These are phyloP conservation scores for Basidiobolus meristosporus DNA, from an alignment of 371 early-diverging fungal species.

Conservation along the genomic window DNA sequence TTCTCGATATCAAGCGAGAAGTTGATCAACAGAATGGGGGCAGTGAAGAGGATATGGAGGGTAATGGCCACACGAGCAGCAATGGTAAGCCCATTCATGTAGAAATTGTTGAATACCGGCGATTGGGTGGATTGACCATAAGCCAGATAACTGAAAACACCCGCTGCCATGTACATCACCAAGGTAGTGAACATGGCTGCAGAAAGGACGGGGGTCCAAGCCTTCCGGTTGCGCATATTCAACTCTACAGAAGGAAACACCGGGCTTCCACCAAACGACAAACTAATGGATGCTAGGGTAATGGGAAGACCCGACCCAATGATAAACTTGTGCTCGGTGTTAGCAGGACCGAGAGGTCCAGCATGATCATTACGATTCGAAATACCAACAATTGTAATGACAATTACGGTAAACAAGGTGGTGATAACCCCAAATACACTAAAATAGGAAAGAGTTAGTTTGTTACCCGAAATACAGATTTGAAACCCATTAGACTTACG, in stretches of 20 bases:
- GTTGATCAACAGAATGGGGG: conserved; percentile 41
- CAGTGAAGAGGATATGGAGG: conserved; percentile 60
- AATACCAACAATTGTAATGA: too few species aligned
- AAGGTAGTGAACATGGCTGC: conserved; percentile 49
- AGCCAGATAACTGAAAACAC: conserved; percentile 56
- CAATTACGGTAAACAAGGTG: too few species aligned
- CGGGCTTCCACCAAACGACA: conserved; percentile 63
- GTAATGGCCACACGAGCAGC: conserved; percentile 56
- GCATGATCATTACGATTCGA: too few species aligned
- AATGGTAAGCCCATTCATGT: conserved; percentile 30
- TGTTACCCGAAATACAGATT: too few species aligned
- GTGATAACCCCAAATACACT: too few species aligned
- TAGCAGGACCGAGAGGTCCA: conserved; percentile 6
- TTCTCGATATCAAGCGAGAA: too few species aligned
- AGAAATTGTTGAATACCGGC: conserved; percentile 57
- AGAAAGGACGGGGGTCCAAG: conserved; percentile 48
- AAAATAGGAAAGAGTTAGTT: too few species aligned
- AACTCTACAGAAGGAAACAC: too few species aligned
- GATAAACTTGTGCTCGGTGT: conserved; percentile 15
- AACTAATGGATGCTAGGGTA: conserved; percentile 36
- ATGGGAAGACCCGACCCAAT: conserved; percentile 19
- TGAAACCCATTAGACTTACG: too few species aligned
- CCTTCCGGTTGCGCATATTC: conserved; percentile 57
- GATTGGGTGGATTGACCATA: conserved; percentile 47
- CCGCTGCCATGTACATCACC: conserved; percentile 51